A percentile compares a stretch with the other conserved stretches of the same genome.
These are phyloP conservation scores for Orychophragmus violaceus DNA, from an alignment of 345 rosid species.

Conservation along the genomic window DNA sequence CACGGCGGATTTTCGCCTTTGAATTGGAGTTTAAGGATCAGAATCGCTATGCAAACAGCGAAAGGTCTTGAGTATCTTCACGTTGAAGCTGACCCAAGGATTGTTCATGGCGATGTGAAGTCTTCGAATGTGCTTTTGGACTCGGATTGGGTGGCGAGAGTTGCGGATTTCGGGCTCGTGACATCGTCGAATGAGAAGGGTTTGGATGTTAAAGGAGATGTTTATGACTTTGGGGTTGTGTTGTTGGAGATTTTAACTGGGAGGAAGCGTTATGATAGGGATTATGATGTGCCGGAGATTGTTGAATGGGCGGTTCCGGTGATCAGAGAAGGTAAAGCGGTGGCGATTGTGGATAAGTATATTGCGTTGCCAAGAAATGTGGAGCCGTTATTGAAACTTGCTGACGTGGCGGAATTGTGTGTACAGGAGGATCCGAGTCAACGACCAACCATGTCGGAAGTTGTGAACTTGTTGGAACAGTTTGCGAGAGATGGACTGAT, in stretches of 20 bases:
- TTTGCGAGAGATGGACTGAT: slow-evolving; percentile 58
- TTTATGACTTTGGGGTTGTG: slow-evolving; percentile 61
- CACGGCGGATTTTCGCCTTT: slow-evolving; percentile 74
- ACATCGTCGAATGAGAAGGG: slow-evolving; percentile 47
- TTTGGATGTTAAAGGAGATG: slow-evolving; percentile 54
- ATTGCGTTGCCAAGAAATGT: slow-evolving; percentile 68
- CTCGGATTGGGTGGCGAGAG: slow-evolving; percentile 77
- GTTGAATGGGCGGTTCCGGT: slow-evolving; percentile 74
- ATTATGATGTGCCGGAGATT: slow-evolving; percentile 48
- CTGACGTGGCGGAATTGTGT: slow-evolving; percentile 69
- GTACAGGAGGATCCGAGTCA: slow-evolving; percentile 57
- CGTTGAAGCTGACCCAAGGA: slow-evolving; percentile 54
- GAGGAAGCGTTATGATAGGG: slow-evolving; percentile 72
- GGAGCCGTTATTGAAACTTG: slow-evolving; percentile 78
- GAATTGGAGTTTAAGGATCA: slow-evolving; percentile 62
- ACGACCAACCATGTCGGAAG: slow-evolving; percentile 63
- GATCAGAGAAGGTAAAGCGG: slow-evolving; percentile 61
- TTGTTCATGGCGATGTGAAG: slow-evolving; percentile 65
- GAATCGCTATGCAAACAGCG: slow-evolving; percentile 67
- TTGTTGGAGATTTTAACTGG: slow-evolving; percentile 83
- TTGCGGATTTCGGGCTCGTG: slow-evolving; percentile 76
- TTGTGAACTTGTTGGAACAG: slow-evolving; percentile 60
- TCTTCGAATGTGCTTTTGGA: slow-evolving; percentile 79
- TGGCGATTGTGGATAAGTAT: slow-evolving; percentile 52
- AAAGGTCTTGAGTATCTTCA: slow-evolving; percentile 87